Base-by-base conservation (phyloP, 352 stramenopile species). In the Pythium brachiatum region DNA sequence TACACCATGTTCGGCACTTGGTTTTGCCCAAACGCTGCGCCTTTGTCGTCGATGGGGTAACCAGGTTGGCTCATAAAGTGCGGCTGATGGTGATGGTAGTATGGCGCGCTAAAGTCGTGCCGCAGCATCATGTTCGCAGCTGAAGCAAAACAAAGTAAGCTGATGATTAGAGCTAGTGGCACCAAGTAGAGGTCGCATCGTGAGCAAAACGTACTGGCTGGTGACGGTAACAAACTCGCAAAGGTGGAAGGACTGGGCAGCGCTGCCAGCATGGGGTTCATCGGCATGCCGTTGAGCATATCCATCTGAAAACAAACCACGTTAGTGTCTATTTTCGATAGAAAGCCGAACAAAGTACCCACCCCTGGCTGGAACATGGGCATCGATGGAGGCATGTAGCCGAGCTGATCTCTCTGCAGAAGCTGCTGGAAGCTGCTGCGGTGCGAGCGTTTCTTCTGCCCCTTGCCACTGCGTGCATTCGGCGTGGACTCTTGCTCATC, bases 201-300 rank as follows among this genome's bases (percentile, higher is more conserved):
- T 9, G 9, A 34, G 5, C 5, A 34, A 34, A 34, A 79, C 79
- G 31, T 78, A 92, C 83, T 90, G 23, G 79, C 90, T 64, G 83
- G 83, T n/a, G 83, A 92, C 38, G 78, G 83, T 23, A 92, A 59
- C 51, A 92, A 86, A 18, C 78, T 80, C 7, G 82, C 78, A 32
- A 90, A 75, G 48, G 86, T 90, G n/a, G 83, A 77, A 18, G 83
- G 81, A 63, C 81, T 92, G 26, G 79, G 78, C 3, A 92, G 66
- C n/a, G 74, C 73, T 5, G 74, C 55, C 11, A 89, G 66, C 75
- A 92, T 86, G 61, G 84, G 74, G 43, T 81, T 79, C 29, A 68
- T 73, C 31, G 81, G 73, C 21, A 90, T 75, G 16, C 77, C 74
- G 50, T 71, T 64, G 15, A 90, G 63, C 78, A 89, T 86, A 39